Base-by-base conservation (phyloP, 108 stramenopile species). In the Conticribra guillardii region DNA sequence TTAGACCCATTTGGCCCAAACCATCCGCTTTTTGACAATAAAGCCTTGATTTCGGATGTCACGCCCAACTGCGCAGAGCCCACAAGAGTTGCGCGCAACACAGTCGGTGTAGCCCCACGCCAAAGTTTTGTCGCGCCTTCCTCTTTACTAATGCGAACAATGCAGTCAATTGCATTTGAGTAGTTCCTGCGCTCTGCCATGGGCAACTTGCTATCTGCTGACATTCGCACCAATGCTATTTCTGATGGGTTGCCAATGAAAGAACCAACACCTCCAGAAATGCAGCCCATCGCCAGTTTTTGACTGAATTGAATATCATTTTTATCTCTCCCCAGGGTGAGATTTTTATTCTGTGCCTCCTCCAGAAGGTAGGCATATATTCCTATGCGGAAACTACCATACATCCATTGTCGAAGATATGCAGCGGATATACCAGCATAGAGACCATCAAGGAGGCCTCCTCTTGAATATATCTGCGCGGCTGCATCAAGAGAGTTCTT, bases 191-290 rank as follows among this genome's bases (percentile, higher is more conserved):
- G 59, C 54, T 76, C 75, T 5, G 69, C 60, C 3, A 52, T 31
- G 8, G 75, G 75, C 53, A 76, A 45, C 32, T 76, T 76, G 24
- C 45, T 70, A 56, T 76, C 75, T n/a, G 60, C 51, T 30, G 69
- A 70, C 75, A 76, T 70, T 23, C 75, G 69, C 0, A 76, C 75
- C 37, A 76, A 44, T 0, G 75, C 75, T 23, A 76, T 22, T 29
- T 76, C 75, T 16, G 75, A 76, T 1, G 75, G 75, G 0, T 68
- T 76, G 11, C 75, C 75, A 62, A 76, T 70, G 51, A 76, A 76
- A 1, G 69, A 70, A 0, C 75, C 75, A 31, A 76, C 69, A 8
- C 55, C 69, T 32, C 75, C 75, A 50, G 53, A 56, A 34, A 50
- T 34, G 61, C 60, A 76, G 24, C 75, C 75, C 75, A 76, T 76